Evolutionary conservation across 2,329 filamentous ascomycete species (phyloP).

Genomic region (Aspergillus quadrilineatus): DNA sequence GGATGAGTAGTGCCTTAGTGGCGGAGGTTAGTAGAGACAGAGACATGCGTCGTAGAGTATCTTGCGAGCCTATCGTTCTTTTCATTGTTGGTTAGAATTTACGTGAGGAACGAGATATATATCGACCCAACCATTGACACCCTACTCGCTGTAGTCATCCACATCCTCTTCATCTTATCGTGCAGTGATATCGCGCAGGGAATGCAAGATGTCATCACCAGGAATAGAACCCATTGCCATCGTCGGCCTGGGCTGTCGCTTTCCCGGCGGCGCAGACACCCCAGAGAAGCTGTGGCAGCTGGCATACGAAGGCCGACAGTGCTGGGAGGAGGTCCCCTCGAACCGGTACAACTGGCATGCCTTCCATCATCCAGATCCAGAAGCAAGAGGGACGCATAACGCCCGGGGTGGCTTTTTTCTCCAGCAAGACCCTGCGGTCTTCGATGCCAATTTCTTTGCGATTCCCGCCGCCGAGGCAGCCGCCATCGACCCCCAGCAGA

Average conservation of each 20-base stretch:
- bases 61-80: too few species aligned
- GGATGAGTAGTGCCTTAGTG: too few species aligned
- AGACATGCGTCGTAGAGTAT: too few species aligned
- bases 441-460: background rate
- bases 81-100: too few species aligned
- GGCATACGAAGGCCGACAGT: background rate
- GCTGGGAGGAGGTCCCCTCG: background rate
- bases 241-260: background rate
- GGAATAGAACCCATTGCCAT: background rate
- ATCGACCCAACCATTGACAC: too few species aligned
- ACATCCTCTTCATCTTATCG: too few species aligned
- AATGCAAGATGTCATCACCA: too few species aligned
- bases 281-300: background rate
- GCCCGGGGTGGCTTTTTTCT: background rate
- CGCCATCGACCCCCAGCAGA: background rate
- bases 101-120: too few species aligned
- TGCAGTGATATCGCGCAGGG: too few species aligned
- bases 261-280: background rate
- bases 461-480: background rate
- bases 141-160: too few species aligned
- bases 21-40: too few species aligned
- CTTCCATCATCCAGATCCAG: background rate
- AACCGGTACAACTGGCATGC: background rate
- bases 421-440: background rate
- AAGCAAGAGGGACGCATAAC: background rate